Conservation (phyloP, 2,329 filamentous ascomycete genomes). For the Stromatinia cepivora region DNA sequence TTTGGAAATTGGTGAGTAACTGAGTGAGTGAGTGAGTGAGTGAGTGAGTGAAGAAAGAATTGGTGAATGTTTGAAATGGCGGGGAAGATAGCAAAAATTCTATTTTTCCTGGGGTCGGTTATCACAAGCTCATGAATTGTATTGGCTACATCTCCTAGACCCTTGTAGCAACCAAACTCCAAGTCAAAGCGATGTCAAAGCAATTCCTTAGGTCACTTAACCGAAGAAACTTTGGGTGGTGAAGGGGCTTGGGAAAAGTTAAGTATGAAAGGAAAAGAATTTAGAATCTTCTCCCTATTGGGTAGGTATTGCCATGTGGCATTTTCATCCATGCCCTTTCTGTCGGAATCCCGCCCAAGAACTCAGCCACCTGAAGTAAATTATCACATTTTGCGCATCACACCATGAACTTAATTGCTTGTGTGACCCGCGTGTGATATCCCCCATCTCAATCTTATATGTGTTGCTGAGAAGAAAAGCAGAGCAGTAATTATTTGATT, state of each 20-base stretch:
- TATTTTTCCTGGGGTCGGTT: neutral
- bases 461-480: neutral
- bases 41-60: neutral
- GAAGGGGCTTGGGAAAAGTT: neutral
- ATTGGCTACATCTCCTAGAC: neutral
- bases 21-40: neutral
- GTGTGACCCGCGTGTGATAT: conserved; percentile 6
- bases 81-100: conserved; percentile 1
- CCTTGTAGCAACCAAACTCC: neutral
- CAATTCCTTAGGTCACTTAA: no score
- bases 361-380: neutral
- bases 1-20: neutral
- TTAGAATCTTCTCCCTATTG: neutral
- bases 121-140: neutral
- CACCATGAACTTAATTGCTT: conserved; percentile 1
- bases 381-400: conserved; percentile 6
- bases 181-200: no score
- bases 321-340: neutral
- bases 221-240: neutral
- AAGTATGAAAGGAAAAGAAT: neutral
- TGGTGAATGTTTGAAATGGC: conserved; percentile 12
- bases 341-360: conserved; percentile 7
- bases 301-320: conserved; percentile 2
- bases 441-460: neutral
- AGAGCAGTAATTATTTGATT: neutral